Evolutionary conservation across 2,329 filamentous ascomycete species (phyloP), one percentile per base, ranked within the genome.

Genomic region (Xylariaceae sp.): DNA sequence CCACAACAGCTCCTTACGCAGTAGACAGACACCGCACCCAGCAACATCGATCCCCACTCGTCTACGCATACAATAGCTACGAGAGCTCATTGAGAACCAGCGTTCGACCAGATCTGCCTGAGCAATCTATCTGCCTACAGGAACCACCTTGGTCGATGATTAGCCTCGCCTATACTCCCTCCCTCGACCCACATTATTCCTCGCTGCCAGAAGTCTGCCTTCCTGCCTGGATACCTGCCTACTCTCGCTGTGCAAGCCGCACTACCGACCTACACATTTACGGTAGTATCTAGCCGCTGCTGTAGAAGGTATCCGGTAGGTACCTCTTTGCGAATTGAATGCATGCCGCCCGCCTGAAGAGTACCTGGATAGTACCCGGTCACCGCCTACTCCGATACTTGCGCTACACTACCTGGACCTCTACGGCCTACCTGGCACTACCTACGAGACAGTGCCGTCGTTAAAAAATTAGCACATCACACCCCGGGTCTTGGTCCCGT

Each of bases 391-490:
- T 19, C 15, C 5, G 39, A n/a, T 36, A 51, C 39, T 18, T 50
- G 32, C 26, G 8, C 26, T 26, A 4, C 26, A 26, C 26, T 26
- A 26, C 40, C 40, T 41, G 47, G 46, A 49, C 41, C 49, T 57
- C 37, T 49, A 4, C 32, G 7, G 13, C 32, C 32, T 34, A 15
- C 32, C 32, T 34, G 13, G n/a, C 32, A 13, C 32, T 34, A 15
- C 32, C 32, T 34, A 34, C n/a, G n/a, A n/a, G n/a, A n/a, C 32
- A 34, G 10, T 34, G 45, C 47, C 44, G 40, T 57, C 43, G 51
- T 51, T 54, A 54, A 44, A 48, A 45, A 53, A 19, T 57, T 59
- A 59, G 56, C 58, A 61, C 51, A 53, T 47, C 53, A 51, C 56
- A 52, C 58, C 55, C 51, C 51, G 32, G 46, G 54, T 53, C 46